Evolutionary conservation across 192 early-diverging fungal species (phyloP), one percentile per base, ranked within the genome.

Genomic region (Kickxella alabastrina): DNA sequence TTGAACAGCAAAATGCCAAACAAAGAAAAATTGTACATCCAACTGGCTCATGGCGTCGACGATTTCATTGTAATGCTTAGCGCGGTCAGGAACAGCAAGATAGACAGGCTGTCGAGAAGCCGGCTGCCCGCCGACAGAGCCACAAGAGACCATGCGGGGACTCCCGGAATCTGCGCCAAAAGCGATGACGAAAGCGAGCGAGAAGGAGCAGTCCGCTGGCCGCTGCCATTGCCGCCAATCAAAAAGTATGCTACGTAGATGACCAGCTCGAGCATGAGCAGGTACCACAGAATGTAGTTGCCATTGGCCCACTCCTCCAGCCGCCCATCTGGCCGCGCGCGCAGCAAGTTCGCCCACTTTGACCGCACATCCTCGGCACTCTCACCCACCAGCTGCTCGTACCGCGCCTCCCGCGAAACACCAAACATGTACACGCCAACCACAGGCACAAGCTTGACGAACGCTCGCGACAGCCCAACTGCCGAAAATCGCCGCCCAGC

Each of bases 341-440:
- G 27, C 49, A 76, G 17, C 57, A 76, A 37, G 19, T 44, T 31
- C 4, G 61, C 27, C 65, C 65, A 68, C 35, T 75, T 75, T 17
- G 52, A 54, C 7, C 31, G 54, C 35, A 61, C 54, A 10, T 66
- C 70, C 1, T 39, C 51, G 6, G 45, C 43, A 19, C 22, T 52
- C 37, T 74, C 70, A 15, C 70, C 59, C 34, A 74, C 26, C 39
- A 74, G 37, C 2, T 32, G 50, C 40, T 62, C 70, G 36, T 74
- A 51, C 26, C 44, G 24, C 10, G 54, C 28, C 54, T 74, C 70
- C 22, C 70, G 70, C 12, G 25, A 41, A 26, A 62, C n/a, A 9
- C 70, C 70, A 34, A 57, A 66, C 10, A 74, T 28, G 55, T 61
- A 74, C 28, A 74, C 50, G 27, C 54, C 43, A n/a, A 47, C 24